Evolutionary conservation across 2,329 filamentous ascomycete genomes (phyloP).

Genomic region (Alternaria sp.): DNA sequence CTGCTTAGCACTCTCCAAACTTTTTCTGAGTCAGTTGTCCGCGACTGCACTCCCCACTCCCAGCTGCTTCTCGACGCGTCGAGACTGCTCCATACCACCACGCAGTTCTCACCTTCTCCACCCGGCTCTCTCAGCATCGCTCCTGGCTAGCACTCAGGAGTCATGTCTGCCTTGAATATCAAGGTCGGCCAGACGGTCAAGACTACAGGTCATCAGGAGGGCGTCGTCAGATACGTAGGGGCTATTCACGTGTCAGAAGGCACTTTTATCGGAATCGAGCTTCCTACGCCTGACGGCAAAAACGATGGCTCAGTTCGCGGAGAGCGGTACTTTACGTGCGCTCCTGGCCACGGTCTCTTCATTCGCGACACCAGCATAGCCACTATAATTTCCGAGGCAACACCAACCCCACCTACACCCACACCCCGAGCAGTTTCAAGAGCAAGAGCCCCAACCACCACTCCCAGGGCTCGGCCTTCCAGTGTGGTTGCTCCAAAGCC

Average conservation of each 20-base stretch:
- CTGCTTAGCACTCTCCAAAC: slow-evolving; percentile 14
- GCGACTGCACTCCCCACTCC: slow-evolving; percentile 10
- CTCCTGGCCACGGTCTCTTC: slow-evolving; percentile 80
- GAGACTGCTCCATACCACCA: slow-evolving; percentile 13
- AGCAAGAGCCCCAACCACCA: slow-evolving; percentile 22
- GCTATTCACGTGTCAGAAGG: slow-evolving; percentile 82
- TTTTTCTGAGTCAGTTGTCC: slow-evolving; percentile 17
- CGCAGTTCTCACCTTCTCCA: slow-evolving; percentile 7
- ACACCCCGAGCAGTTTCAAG: slow-evolving; percentile 18
- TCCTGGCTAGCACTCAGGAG: slow-evolving; percentile 13
- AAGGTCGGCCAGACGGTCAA: slow-evolving; percentile 75
- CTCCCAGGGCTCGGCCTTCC: slow-evolving; percentile 33
- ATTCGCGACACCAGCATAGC: slow-evolving; percentile 76
- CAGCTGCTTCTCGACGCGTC: slow-evolving; percentile 24
- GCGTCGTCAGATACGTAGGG: slow-evolving; percentile 81
- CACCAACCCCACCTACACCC: slow-evolving; percentile 47
- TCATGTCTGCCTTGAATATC: slow-evolving; percentile 41
- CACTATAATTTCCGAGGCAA: slow-evolving; percentile 56
- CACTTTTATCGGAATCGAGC: slow-evolving; percentile 89
- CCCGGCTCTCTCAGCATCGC: background rate
- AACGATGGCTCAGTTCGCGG: slow-evolving; percentile 94
- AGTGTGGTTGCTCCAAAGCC: slow-evolving; percentile 32
- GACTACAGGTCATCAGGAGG: slow-evolving; percentile 80
- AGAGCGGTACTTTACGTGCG: slow-evolving; percentile 87
- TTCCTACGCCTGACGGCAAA: slow-evolving; percentile 83